Base-by-base conservation (phyloP, 106 monocot genomes). In the Platanthera guangdongensis region DNA sequence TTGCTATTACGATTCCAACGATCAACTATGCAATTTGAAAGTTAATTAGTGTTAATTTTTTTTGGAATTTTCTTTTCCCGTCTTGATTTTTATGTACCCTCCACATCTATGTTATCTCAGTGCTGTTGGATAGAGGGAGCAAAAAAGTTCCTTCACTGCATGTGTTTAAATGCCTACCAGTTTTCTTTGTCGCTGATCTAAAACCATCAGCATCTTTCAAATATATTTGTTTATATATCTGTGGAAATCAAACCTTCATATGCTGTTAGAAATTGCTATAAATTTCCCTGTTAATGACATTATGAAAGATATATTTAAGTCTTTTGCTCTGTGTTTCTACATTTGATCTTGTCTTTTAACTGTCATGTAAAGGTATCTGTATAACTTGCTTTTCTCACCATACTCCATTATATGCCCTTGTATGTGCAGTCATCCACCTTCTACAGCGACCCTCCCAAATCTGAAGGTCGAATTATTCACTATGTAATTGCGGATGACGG, bases 381-480 rank as follows among this genome's bases (percentile, higher is more conserved):
- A 30, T 11, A 74, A 52, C 52, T 52, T 74, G 10, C 8, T 52
- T 18, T 51, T 74, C 21, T 52, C 30, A 13, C 51, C 16, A 9
- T 19, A 12, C 47, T 52, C 50, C 14, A 52, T 28, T 1, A 52
- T 52, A 51, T 15, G 15, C 5, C 74, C 25, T 74, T 13, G 22
- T 49, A 46, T 19, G 48, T 64, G 75, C 86, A 94, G 93, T 85
- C 88, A 10, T 65, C 69, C 62, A 91, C 91, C 49, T 78, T 82
- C n/a, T 28, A 48, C 70, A n/a, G 48, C 15, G 57, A 28, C 1
- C 84, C 85, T 9, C 89, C 47, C 71, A 93, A 83, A 77, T 83
- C 83, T 10, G 88, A 86, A 53, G 93, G 96, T n/a, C 81, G 96
- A 28, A 77, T 75, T 10, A 91, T 96, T 76, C 78, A 81, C 51